Base-by-base conservation (phyloP, 495 filamentous ascomycete genomes). In the Staphylotrichum tortipilum region DNA sequence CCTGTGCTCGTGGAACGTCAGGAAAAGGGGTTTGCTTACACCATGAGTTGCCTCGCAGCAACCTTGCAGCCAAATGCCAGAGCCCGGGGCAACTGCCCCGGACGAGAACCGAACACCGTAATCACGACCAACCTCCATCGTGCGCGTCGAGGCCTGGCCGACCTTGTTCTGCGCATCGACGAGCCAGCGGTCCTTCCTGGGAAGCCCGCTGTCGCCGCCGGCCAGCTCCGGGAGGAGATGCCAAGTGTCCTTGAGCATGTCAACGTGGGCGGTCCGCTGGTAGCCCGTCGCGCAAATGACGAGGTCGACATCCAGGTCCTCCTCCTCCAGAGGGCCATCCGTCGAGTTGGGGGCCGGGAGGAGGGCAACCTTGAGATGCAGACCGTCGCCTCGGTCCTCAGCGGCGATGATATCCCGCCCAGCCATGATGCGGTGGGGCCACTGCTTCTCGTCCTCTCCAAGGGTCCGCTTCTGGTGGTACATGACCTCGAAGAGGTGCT, bases 21-120 rank as follows among this genome's bases (percentile, higher is more conserved):
- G 31, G 31, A 44, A n/a, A 26, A 19, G 34, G 3, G 21, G 78
- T n/a, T n/a, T n/a, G n/a, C 82, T 78, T 73, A 89, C 84, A 30
- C 92, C 92, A 63, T 96, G 92, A 23, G 88, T 95, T 50, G 74
- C 79, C 68, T 98, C 89, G 59, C 89, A 92, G 65, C 89, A 96
- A 1, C 92, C 92, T 67, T 96, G 92, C 52, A 98, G 72, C 89
- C 88, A 98, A 28, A 96, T 76, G 10, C 89, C 89, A n/a, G 71
- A 73, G 2, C 68, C 71, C 7, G 79, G 77, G 12, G 82, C 72
- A 23, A 95, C 84, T 52, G 78, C 78, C 21, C 74, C 78, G 7
- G 73, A 68, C 21, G 80, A 74, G 55, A 90, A 85, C 22, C 76
- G 65, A 3, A 95, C 78, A 11, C 75, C 72, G 62, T 98, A 98